Conservation (phyloP, 257 asterid species). For the Capsicum pubescens region DNA sequence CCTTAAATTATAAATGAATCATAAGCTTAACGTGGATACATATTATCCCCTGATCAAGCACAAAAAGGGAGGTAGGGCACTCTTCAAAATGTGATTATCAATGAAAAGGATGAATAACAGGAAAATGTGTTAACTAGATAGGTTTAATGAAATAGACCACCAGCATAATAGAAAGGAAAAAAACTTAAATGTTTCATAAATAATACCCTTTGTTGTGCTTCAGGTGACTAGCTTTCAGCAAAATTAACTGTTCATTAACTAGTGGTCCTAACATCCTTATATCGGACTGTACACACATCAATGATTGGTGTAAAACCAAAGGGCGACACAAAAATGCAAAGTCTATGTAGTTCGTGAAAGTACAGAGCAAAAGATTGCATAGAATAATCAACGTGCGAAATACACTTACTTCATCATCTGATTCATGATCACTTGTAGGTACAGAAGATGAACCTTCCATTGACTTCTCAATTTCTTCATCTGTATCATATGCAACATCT, state of each 20-base stretch:
- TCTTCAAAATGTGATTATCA: too few species aligned
- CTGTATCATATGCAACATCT: too few species aligned
- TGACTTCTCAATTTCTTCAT: too few species aligned
- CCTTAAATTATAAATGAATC: background rate
- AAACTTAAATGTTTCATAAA: background rate
- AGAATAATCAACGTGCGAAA: background rate
- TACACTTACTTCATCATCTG: background rate
- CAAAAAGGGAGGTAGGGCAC: too few species aligned
- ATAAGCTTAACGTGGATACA: too few species aligned
- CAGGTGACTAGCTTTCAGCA: background rate
- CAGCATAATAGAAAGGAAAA: background rate
- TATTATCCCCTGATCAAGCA: too few species aligned
- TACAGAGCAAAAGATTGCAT: background rate
- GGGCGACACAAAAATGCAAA: too few species aligned
- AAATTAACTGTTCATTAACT: too few species aligned
- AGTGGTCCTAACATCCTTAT: background rate
- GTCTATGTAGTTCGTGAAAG: too few species aligned
- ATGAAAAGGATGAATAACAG: background rate
- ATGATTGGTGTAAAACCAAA: background rate
- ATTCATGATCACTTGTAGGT: background rate
- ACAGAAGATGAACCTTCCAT: too few species aligned
- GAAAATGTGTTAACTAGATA: background rate
- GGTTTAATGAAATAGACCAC: background rate
- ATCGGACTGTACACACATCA: background rate
- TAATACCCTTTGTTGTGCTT: background rate